phyloP scores from a whole-genome alignment of 257 asterid species.

The Primulina tabacum region DNA sequence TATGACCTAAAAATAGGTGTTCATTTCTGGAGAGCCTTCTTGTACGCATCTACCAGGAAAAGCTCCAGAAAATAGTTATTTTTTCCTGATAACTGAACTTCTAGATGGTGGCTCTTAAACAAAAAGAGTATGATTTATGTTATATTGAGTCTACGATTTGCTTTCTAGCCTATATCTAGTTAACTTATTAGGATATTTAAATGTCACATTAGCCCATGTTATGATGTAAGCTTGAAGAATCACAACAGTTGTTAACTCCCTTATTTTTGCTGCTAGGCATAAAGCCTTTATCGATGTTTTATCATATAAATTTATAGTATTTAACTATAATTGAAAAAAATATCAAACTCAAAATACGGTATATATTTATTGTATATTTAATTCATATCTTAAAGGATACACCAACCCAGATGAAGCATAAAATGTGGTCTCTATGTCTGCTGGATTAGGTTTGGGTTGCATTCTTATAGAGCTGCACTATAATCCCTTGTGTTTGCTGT shows the following conservation, averaged over 20 bases:
- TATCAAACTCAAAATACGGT: background rate
- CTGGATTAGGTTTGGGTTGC: background rate
- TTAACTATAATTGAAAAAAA: background rate
- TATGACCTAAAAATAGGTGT: constrained; percentile 4
- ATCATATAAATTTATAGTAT: background rate
- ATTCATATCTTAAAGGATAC: background rate
- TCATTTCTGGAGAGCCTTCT: background rate
- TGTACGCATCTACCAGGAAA: background rate
- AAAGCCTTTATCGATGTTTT: background rate
- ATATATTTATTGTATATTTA: too few species aligned
- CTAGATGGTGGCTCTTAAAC: background rate
- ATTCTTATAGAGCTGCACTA: too few species aligned
- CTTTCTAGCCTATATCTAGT: background rate
- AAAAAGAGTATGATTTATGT: too few species aligned
- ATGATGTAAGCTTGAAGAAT: background rate
- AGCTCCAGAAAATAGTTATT: background rate
- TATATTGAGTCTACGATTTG: too few species aligned
- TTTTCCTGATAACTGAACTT: background rate
- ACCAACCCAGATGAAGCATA: background rate
- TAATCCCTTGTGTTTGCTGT: background rate
- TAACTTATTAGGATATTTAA: background rate
- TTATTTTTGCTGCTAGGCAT: background rate
- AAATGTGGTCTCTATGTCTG: background rate
- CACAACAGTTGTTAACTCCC: background rate
- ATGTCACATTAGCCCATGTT: background rate